phyloP scores from a whole-genome alignment of 805 yeast genomes.

The Blastobotrys peoriensis region DNA sequence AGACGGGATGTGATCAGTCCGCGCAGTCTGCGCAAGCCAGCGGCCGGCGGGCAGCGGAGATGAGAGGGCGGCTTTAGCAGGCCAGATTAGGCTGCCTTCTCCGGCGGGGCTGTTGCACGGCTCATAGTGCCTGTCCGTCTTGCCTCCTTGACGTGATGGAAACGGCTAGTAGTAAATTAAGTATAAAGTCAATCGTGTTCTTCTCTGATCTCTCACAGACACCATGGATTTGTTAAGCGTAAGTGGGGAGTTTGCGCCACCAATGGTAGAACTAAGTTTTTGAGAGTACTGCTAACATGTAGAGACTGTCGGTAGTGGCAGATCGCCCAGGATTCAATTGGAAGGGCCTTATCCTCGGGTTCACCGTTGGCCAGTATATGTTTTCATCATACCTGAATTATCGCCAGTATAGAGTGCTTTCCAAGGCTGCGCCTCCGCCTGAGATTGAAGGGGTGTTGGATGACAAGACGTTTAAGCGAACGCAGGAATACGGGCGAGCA shows the following conservation, averaged over 20 bases:
- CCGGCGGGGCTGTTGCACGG: too few species aligned
- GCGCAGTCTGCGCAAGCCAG: not conserved
- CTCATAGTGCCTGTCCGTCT: too few species aligned
- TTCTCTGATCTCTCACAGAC: too few species aligned
- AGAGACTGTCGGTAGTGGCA: conserved; percentile 41
- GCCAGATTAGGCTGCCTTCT: too few species aligned
- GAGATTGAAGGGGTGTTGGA: conserved; percentile 64
- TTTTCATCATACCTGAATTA: conserved; percentile 69
- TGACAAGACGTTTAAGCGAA: conserved; percentile 64
- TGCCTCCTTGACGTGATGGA: too few species aligned
- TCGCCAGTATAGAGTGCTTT: conserved; percentile 70
- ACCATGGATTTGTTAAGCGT: conserved; percentile 6
- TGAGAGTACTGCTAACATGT: too few species aligned
- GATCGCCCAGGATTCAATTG: conserved; percentile 72
- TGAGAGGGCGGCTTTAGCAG: not conserved
- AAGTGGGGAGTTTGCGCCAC: too few species aligned
- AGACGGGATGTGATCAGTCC: conserved; percentile 9
- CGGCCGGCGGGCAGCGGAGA: not conserved
- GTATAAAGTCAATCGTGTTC: too few species aligned
- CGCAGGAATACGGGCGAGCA: conserved; percentile 73
- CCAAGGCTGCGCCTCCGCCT: conserved; percentile 54
- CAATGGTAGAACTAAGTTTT: too few species aligned
- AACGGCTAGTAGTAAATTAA: too few species aligned
- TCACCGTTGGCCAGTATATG: conserved; percentile 65
- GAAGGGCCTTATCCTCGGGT: conserved; percentile 69